Conservation (phyloP, 2,329 filamentous ascomycete genomes). For the Bipolaris cookei region DNA sequence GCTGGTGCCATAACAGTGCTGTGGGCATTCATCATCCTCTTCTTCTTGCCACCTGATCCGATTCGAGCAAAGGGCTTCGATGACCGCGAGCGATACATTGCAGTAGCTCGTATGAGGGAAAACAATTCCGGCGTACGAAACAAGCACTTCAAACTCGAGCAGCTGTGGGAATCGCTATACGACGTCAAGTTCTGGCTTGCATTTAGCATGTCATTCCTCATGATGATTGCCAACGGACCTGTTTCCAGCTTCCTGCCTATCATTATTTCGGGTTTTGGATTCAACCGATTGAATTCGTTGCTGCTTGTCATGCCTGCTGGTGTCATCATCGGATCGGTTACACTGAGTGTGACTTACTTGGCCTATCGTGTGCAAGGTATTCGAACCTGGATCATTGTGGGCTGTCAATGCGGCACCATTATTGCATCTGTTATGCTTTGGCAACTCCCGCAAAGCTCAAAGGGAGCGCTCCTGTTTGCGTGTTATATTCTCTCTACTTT, state of each 20-base stretch:
- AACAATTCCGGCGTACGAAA: slow-evolving; percentile 1
- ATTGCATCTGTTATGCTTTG: slow-evolving; percentile 50
- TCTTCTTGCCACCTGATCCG: not conserved
- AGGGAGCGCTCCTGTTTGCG: slow-evolving; percentile 57
- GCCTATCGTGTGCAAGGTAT: not conserved
- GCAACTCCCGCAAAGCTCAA: slow-evolving; percentile 50
- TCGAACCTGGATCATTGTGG: not conserved
- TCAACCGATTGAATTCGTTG: not conserved
- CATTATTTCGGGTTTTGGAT: not conserved
- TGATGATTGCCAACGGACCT: not conserved
- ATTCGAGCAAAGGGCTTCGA: not conserved
- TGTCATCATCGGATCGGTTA: not conserved
- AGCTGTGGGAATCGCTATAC: not conserved
- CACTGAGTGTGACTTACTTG: not conserved
- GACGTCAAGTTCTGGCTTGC: not conserved
- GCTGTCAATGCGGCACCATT: not conserved
- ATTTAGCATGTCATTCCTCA: not conserved
- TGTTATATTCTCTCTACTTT: slow-evolving; percentile 55
- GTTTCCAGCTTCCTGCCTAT: not conserved
- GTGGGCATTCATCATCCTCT: not conserved
- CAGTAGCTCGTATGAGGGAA: not conserved
- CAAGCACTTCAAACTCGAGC: not conserved
- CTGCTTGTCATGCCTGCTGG: not conserved
- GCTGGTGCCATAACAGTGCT: not conserved
- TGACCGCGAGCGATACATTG: not conserved